Evolutionary conservation across 306 rosid species (phyloP), one percentile per base, ranked within the genome.

Genomic region (Lupinus albus): DNA sequence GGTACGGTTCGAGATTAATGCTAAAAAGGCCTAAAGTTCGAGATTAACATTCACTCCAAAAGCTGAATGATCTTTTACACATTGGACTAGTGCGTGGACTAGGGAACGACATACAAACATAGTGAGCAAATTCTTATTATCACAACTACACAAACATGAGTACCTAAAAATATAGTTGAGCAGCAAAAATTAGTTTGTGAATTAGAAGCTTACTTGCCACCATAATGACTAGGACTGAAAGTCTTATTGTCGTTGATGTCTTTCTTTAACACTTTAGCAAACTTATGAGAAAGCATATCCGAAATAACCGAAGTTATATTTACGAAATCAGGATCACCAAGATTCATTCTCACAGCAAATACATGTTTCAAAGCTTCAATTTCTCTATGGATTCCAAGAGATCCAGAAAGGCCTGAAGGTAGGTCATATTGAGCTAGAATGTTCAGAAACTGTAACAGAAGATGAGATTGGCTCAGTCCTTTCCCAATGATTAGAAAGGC

Each of bases 351-450:
- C 75, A 83, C 82, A 0, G 91, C 86, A 42, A 84, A 82, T 7
- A 82, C 84, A 77, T 89, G 88, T 74, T 92, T 92, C 84, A 92
- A 49, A 11, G 95, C 89, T 72, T 92, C 96, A 18, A 89, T 83
- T 83, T 78, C 78, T 55, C 95, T 70, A 72, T 92, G 98, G 55
- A 75, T 1, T 11, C 91, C 92, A 8, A 89, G 91, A n/a, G 87
- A 36, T 12, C 89, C 96, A 44, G 82, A 79, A 55, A 89, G 49
- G 44, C 92, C 91, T 2, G 79, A 87, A 53, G 87, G 87, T 21
- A 67, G 67, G 16, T 83, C 82, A 79, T 78, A 92, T 35, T 78
- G 88, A 47, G 86, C 74, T 38, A 92, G 83, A 74, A 88, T 87
- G 84, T 89, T 87, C 41, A 92, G 71, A 84, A 92, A 67, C 98